Base-by-base conservation (phyloP, 2,329 filamentous ascomycete genomes). In the Fulvia fulva region DNA sequence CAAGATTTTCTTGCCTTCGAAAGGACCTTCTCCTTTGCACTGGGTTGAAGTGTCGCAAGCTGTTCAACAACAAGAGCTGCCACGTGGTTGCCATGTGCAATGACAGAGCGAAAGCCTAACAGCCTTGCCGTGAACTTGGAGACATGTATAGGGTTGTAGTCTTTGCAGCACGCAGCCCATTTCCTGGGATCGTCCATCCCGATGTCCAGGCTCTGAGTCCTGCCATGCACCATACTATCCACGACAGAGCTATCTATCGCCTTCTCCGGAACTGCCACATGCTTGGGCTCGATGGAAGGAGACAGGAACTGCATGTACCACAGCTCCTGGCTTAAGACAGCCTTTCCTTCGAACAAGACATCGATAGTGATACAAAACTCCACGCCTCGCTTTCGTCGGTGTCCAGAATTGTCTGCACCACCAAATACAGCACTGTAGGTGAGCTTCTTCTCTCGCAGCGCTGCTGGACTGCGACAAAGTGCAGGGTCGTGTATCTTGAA, bases 141-240 rank as follows among this genome's bases (percentile, higher is more conserved):
- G 26, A 64, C 51, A 25, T 65, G 63, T 19, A 65, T 65, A 1
- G 56, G 60, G 34, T 65, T 64, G 30, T 64, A 64, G 58, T 65
- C 63, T 49, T 64, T 64, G 32, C 54, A 57, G 16, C 56, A 37
- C 1, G 55, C 54, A 16, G 63, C 63, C 63, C 63, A 65, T 22
- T 21, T 44, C 5, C 37, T 23, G 7, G 63, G 58, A 55, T 61
- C 63, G 19, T 54, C 14, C 12, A 37, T 30, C 14, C 28, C 52
- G 41, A 63, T 56, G 0, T n/a, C 34, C 16, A 58, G 46, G n/a
- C 9, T 25, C 6, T 37, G 53, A 28, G 19, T 19, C 16, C n/a
- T 55, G 12, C 19, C 26, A 7, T 7, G 30, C 19, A n/a, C 11
- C 26, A 34, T 28, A 16, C 2, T 26, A 14, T 41, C 51, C 22